Evolutionary conservation across 768 basidiomycete genomes (phyloP), one percentile per base, ranked within the genome.

Genomic region (Mrakia hoshinonis): DNA sequence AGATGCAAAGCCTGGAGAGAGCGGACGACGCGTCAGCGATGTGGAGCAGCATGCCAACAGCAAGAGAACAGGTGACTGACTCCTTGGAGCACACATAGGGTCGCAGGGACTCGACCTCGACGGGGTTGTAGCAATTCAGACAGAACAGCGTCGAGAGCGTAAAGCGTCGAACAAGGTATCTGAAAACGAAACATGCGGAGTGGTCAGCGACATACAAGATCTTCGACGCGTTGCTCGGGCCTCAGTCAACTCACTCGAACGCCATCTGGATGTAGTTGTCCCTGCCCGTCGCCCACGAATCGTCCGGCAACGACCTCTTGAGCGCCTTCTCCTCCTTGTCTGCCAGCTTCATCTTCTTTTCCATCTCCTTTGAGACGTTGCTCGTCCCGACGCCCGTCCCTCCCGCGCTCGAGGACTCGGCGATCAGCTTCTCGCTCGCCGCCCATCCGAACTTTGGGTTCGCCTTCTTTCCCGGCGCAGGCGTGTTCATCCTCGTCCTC

Each of bases 81-180:
- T 83, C 83, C 5, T 82, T 82, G 68, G 84, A 82, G 76, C 88
- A 90, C 31, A 90, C 87, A 75, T 88, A 89, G 0, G 89, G 89
- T 76, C 88, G 87, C 72, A 89, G 83, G 0, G 85, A 84, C 73
- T 85, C 85, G 70, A 83, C 85, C 49, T 84, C 81, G 11, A 73
- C 60, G 49, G 82, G 83, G 74, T 84, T 84, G 75, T 88, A 87
- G 78, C 89, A 89, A n/a, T 88, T 86, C n/a, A 87, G 81, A 74
- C 89, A 90, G 78, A 85, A 88, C 26, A 85, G 82, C 0, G 86
- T 85, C 74, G 87, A 89, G 26, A 89, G 81, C 86, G 88, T 72
- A 48, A 66, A 80, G 20, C 88, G 84, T 22, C 89, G 83, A 24
- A 89, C 73, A 24, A 89, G 82, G 77, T 88, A 89, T 55, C 81